A percentile compares a stretch with the other conserved stretches of the same genome.
These are phyloP conservation scores for Henckelia pumila DNA, from an alignment of 257 asterid genomes.

Conservation along the genomic window DNA sequence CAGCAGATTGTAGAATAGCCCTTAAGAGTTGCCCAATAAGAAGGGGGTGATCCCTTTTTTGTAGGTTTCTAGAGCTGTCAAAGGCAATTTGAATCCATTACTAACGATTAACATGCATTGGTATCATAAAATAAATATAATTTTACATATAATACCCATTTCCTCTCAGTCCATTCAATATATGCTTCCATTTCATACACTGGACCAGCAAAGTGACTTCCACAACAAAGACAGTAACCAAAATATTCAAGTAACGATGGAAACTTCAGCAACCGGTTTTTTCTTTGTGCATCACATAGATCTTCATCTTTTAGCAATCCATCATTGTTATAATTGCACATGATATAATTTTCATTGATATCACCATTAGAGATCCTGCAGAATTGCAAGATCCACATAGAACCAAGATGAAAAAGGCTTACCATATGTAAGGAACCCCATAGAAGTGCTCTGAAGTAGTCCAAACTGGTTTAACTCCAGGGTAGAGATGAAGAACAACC, in stretches of 20 bases:
- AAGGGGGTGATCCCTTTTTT: conserved; percentile 61
- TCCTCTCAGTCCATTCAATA: conserved; percentile 86
- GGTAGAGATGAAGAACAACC: conserved; percentile 80
- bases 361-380: conserved; percentile 95
- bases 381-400: conserved; percentile 17
- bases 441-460: conserved; percentile 74
- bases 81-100: conserved; percentile 14
- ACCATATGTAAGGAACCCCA: conserved; percentile 79
- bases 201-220: conserved; percentile 99
- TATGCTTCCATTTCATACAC: conserved; percentile 93
- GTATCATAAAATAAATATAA: background rate
- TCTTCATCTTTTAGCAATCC: conserved; percentile 84
- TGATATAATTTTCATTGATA: conserved; percentile 88
- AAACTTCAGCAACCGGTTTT: conserved; percentile 66
- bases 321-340: conserved; percentile 81
- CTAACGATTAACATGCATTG: background rate
- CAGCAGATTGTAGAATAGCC: conserved; percentile 81
- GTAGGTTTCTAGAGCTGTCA: conserved; percentile 75
- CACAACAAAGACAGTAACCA: conserved; percentile 94
- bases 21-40: conserved; percentile 75
- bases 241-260: conserved; percentile 78
- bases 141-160: conserved; percentile 58
- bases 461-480: conserved; percentile 88
- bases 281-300: conserved; percentile 78
- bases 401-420: conserved; percentile 26